Evolutionary conservation across 2,329 filamentous ascomycete species (phyloP).

Genomic region (Fusarium gaditjirri): DNA sequence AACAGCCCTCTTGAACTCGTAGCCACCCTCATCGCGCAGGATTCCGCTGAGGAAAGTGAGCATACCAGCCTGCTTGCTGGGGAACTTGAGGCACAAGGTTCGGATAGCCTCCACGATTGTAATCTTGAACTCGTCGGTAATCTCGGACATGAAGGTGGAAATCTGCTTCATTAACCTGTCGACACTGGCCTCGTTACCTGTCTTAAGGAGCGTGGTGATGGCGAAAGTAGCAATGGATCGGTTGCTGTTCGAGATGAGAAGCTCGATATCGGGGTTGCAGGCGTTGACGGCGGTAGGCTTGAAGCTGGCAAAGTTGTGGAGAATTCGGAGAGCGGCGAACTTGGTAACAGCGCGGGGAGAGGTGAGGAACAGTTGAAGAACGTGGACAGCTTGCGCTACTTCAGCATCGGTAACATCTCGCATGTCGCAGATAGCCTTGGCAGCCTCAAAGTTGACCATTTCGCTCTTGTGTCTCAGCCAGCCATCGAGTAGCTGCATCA

Average conservation of each 20-base stretch:
- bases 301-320: slow-evolving; percentile 96
- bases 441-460: slow-evolving; percentile 99
- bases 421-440: slow-evolving; percentile 97
- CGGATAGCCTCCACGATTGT: slow-evolving; percentile 99
- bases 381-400: slow-evolving; percentile 90
- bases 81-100: slow-evolving; percentile 96
- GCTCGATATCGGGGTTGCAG: slow-evolving; percentile 97
- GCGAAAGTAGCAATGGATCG: slow-evolving; percentile 98
- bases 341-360: slow-evolving; percentile 96
- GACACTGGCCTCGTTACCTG: slow-evolving; percentile 95
- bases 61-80: slow-evolving; percentile 98
- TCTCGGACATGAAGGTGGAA: slow-evolving; percentile 97
- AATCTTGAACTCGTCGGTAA: slow-evolving; percentile 99
- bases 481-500: slow-evolving; percentile 96
- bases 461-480: slow-evolving; percentile 99
- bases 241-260: slow-evolving; percentile 95
- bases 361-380: slow-evolving; percentile 95
- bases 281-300: slow-evolving; percentile 91
- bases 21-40: slow-evolving; percentile 93
- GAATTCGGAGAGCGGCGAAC: slow-evolving; percentile 94
- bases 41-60: slow-evolving; percentile 97
- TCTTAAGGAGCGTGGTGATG: slow-evolving; percentile 97
- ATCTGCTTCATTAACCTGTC: slow-evolving; percentile 99
- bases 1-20: slow-evolving; percentile 97
- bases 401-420: slow-evolving; percentile 92